Evolutionary conservation across 1,284 basidiomycete genomes (phyloP), one percentile per base, ranked within the genome.

Genomic region (Tremellales sp.): DNA sequence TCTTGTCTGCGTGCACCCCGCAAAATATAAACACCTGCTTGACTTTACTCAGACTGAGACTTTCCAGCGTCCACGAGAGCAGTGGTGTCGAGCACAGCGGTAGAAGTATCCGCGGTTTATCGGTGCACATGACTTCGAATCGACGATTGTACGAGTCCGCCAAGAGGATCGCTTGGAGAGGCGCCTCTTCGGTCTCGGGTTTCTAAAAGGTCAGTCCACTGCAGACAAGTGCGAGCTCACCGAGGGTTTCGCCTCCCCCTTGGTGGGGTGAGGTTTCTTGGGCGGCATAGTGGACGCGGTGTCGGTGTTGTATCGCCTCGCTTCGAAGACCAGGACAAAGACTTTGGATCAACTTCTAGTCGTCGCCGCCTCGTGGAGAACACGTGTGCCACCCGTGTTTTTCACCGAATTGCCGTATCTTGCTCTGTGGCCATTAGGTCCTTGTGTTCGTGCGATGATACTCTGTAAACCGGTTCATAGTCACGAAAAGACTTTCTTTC

Each of bases 11-110:
- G 71, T 94, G 87, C 55, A 84, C 94, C 63, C 84, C 81, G 72
- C 83, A 94, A 54, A 97, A 84, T 46, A 98, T 85, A 71, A 97
- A 94, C 52, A 97, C 87, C 73, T 97, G 88, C 65, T 93, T 86
- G 37, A 97, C 92, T 44, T 91, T 91, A 27, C 90, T 89, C 16
- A 92, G 77, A 26, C 88, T 84, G 38, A 98, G 80, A 65, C 86
- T 86, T 72, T 98, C 94, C 54, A 98, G 84, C 2, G 94, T 97
- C 91, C 93, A 97, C 60, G 91, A 85, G 26, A 99, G 78, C 28
- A 99, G 75, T 4, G 93, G 87, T 1, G 87, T 86, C 67, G 94
- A 94, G 74, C 92, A 93, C 54, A 98, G 81, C 0, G 94, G 94
- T 18, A 98, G 78, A 9, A 98, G 79, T 66, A 87, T 87, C 65